phyloP scores from a whole-genome alignment of 169 alveolate genomes.

The Cryptosporidium bovis region DNA sequence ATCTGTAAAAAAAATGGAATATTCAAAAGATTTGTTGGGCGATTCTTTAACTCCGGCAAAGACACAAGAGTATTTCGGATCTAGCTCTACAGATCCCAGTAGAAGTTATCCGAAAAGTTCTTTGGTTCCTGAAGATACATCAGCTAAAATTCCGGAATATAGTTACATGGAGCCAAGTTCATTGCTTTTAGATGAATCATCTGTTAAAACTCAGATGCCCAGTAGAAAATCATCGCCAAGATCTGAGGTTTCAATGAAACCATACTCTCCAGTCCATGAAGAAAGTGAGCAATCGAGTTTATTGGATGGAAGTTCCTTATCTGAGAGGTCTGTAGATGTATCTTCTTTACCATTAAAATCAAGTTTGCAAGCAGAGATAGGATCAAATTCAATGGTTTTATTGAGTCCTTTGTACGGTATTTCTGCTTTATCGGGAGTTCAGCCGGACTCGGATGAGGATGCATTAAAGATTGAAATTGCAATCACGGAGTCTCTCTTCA shows the following conservation, averaged over 20 bases:
- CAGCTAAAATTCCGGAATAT: background rate
- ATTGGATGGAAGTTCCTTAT: constrained; percentile 45
- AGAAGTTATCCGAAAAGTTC: no score
- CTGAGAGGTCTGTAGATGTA: constrained; percentile 19
- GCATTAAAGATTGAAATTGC: constrained; percentile 27
- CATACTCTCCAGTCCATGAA: constrained; percentile 63
- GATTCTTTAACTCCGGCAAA: background rate
- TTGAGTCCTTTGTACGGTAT: constrained; percentile 49
- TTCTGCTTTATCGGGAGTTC: constrained; percentile 55
- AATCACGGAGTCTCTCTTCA: constrained; percentile 39
- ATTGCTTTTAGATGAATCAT: constrained; percentile 8
- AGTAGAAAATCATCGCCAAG: constrained; percentile 25
- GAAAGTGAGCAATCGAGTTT: constrained; percentile 22
- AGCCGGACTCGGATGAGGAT: constrained; percentile 46
- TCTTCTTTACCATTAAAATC: background rate
- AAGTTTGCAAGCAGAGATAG: constrained; percentile 8
- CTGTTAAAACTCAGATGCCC: constrained; percentile 23
- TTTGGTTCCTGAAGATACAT: background rate
- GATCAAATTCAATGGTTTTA: constrained; percentile 24
- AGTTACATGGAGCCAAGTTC: constrained; percentile 32
- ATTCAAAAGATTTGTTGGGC: no score
- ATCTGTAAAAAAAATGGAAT: no score
- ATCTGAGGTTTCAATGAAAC: background rate
- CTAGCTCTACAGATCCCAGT: background rate
- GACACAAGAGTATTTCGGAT: background rate